Percentiles rank a stretch among this genome's conserved stretches.
Evolutionary conservation across 2,329 filamentous ascomycete genomes (phyloP).

Genomic region (Sporothrix inflata): DNA sequence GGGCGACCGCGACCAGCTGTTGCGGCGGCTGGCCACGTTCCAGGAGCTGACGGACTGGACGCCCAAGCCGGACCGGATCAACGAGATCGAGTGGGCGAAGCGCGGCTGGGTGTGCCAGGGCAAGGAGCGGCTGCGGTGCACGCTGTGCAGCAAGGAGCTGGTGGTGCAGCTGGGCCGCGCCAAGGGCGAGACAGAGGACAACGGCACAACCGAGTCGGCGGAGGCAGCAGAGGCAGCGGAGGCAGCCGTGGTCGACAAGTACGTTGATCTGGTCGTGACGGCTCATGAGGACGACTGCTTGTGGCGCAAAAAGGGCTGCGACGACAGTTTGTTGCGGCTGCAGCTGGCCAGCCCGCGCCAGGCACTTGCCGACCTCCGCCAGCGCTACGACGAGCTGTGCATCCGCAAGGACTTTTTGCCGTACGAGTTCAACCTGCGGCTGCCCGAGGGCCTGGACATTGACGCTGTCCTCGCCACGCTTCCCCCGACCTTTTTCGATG

Average conservation of each 20-base stretch:
- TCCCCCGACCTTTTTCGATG: constrained; percentile 57
- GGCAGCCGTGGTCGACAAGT: constrained; percentile 74
- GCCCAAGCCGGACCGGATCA: constrained; percentile 84
- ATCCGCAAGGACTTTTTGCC: constrained; percentile 59
- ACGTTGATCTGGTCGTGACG: constrained; percentile 70
- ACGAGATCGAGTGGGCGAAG: constrained; percentile 93
- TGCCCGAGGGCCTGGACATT: constrained; percentile 57
- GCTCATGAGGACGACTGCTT: constrained; percentile 81
- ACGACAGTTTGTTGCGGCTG: constrained; percentile 66
- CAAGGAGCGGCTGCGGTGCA: constrained; percentile 82
- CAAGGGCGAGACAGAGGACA: constrained; percentile 40
- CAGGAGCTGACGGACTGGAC: constrained; percentile 91
- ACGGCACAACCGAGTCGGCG: background rate
- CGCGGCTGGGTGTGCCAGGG: constrained; percentile 86
- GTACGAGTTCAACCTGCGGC: constrained; percentile 63
- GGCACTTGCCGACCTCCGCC: constrained; percentile 61
- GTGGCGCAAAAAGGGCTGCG: constrained; percentile 87
- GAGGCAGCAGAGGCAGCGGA: constrained; percentile 61
- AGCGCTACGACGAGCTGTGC: constrained; percentile 67
- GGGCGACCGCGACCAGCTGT: constrained; percentile 79
- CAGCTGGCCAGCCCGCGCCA: constrained; percentile 64
- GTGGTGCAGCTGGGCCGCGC: constrained; percentile 75
- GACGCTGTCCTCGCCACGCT: constrained; percentile 55
- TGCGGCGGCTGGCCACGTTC: constrained; percentile 82
- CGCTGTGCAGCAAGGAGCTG: constrained; percentile 81